Evolutionary conservation across 352 stramenopile species (phyloP), one percentile per base, ranked within the genome.

Genomic region (Phytopythium helicoides): DNA sequence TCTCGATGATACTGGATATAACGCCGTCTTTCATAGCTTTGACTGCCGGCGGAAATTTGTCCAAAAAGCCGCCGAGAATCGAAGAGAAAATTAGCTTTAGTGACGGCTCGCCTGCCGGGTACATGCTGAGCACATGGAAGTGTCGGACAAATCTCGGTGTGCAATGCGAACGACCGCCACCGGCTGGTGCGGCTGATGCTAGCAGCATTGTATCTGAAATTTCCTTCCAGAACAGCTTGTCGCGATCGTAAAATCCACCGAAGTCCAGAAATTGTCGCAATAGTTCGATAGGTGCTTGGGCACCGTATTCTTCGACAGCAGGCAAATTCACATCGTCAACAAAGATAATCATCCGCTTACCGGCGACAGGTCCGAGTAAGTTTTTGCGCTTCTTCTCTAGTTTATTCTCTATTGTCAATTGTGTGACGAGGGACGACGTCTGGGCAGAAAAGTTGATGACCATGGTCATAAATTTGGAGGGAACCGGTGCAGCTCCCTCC

Each of bases 201-300:
- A 98, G 69, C 16, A 98, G 58, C 72, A 97, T 91, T 3, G 90
- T 98, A 55, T 98, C 89, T 11, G 78, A 78, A 14, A 98, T 96
- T 35, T 98, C 88, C 60, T 98, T 98, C 89, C 93, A 98, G 54
- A 98, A 98, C 0, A 98, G 75, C 59, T 98, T 98, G 54, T 98
- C 90, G 12, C 94, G 84, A 55, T 98, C 95, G 71, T 98, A 98
- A 52, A 98, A 98, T 5, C 95, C 95, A 19, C 95, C 92, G 49
- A 97, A 97, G 56, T 98, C 95, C 0, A 98, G 71, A 49, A 98
- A 97, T 42, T 98, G 94, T 1, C 95, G 77, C 45, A 98, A 58
- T 12, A 98, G 63, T 63, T 98, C 95, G 25, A 98, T 95, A 0
- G 95, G 92, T 0, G 92, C 71, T 59, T 98, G 95, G 0, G 95